Conservation (phyloP, 441 rosid genomes). For the Eruca vesicaria region DNA sequence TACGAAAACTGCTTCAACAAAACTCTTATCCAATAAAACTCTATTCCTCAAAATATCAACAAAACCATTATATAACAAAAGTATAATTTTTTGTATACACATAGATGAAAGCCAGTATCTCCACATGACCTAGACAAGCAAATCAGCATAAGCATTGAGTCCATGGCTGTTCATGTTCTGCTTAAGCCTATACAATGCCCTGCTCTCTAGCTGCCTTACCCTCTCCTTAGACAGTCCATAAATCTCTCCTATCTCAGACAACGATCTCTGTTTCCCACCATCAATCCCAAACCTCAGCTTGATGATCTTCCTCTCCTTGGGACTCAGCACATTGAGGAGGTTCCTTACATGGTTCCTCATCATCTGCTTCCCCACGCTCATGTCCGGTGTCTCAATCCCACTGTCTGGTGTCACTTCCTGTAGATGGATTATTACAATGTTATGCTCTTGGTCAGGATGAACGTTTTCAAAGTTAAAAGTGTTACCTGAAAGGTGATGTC, state of each 20-base stretch:
- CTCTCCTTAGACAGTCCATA: conserved; percentile 75
- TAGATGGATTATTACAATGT: background rate
- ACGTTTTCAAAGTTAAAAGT: background rate
- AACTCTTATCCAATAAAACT: conserved; percentile 8
- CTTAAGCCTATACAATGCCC: conserved; percentile 75
- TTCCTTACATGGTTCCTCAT: conserved; percentile 70
- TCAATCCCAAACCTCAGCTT: conserved; percentile 75
- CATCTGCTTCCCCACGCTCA: conserved; percentile 55
- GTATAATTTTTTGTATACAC: conserved; percentile 23
- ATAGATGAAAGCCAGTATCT: background rate
- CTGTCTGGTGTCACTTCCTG: conserved; percentile 80
- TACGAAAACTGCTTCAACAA: no score
- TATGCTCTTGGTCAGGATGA: background rate
- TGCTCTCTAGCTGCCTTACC: conserved; percentile 76
- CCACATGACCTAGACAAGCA: conserved; percentile 49
- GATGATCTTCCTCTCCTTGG: conserved; percentile 73
- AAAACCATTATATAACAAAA: conserved; percentile 17
- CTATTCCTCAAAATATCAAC: conserved; percentile 20
- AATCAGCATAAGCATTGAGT: conserved; percentile 54
- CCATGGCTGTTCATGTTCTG: conserved; percentile 59
- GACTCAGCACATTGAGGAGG: conserved; percentile 54
- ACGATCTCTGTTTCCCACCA: conserved; percentile 57
- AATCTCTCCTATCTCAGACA: conserved; percentile 64
- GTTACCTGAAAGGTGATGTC: conserved; percentile 76
- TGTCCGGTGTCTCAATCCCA: conserved; percentile 57